These are phyloP conservation scores for Lipomyces orientalis DNA, from an alignment of 805 yeast genomes.

Conservation along the genomic window DNA sequence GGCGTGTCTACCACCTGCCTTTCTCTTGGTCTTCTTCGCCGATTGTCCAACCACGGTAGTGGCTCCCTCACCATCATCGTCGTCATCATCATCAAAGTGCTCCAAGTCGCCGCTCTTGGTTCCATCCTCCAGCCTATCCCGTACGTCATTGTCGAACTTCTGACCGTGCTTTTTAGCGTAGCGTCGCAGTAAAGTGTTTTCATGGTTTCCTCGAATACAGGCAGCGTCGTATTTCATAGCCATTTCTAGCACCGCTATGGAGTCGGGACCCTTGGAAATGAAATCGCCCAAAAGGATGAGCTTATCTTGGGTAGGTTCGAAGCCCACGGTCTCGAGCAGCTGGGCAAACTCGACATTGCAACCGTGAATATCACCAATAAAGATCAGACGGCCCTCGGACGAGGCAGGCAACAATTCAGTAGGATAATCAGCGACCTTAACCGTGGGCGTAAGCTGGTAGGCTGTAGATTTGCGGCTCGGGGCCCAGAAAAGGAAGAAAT, in stretches of 20 bases:
- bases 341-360: constrained; percentile 60
- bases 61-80: constrained; percentile 27
- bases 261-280: constrained; percentile 80
- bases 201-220: constrained; percentile 91
- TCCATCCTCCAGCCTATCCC: constrained; percentile 34
- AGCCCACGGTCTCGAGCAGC: constrained; percentile 58
- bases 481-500: constrained; percentile 24
- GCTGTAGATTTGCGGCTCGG: constrained; percentile 14
- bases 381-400: constrained; percentile 53
- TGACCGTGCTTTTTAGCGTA: constrained; percentile 67
- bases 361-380: constrained; percentile 92
- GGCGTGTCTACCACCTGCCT: not conserved
- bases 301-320: constrained; percentile 57
- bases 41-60: not conserved
- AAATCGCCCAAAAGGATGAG: constrained; percentile 83
- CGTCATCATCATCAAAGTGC: constrained; percentile 32
- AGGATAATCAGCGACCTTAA: constrained; percentile 33
- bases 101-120: constrained; percentile 42
- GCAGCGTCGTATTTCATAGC: constrained; percentile 64
- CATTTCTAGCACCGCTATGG: constrained; percentile 68
- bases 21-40: constrained; percentile 1
- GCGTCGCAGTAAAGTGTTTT: constrained; percentile 67
- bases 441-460: constrained; percentile 29
- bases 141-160: constrained; percentile 35
- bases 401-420: constrained; percentile 18